Base-by-base conservation (phyloP, 495 filamentous ascomycete genomes). In the Amphirosellinia nigrospora region DNA sequence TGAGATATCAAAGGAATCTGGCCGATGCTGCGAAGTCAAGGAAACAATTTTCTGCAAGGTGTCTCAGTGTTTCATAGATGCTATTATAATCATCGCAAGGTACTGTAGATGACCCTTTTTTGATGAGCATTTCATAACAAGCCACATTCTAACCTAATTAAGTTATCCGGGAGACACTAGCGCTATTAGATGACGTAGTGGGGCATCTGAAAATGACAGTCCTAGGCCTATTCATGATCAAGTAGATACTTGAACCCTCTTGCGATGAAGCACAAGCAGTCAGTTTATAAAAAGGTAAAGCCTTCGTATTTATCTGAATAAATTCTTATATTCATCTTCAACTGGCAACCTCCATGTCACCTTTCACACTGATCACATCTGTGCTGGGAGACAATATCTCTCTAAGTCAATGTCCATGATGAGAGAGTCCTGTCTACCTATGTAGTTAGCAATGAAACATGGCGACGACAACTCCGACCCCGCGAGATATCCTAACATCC, bases 401-500 rank as follows among this genome's bases (percentile, higher is more conserved):
- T n/a, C n/a, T n/a, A 13, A 19, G 23, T 58, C 41, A 19, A 53
- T 9, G 26, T 3, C 11, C 64, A 58, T 39, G 21, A 30, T 21
- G 9, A 53, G 45, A 48, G n/a, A n/a, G n/a, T n/a, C n/a, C n/a
- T n/a, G 8, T 13, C 26, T 21, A 16, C 0, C 16, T 28, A 56
- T n/a, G n/a, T n/a, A n/a, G n/a, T n/a, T n/a, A n/a, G n/a, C 36
- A 58, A 68, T 68, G 41, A 59, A 41, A 38, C 26, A 76, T 74
- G 72, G 30, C 34, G 30, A 56, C 69, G 32, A 28, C 48, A 4
- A 75, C 86, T 23, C 82, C 84, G 0, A 74, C 76, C 28, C 74
- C 82, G 4, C 79, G 84, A 38, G 32, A 75, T 21, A 73, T 87
- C 56, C 75, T 86, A 38, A 86, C 81, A 43, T 80, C 79, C 32